Conservation (phyloP, 2,329 filamentous ascomycete genomes). For the Venturia carpophila region DNA sequence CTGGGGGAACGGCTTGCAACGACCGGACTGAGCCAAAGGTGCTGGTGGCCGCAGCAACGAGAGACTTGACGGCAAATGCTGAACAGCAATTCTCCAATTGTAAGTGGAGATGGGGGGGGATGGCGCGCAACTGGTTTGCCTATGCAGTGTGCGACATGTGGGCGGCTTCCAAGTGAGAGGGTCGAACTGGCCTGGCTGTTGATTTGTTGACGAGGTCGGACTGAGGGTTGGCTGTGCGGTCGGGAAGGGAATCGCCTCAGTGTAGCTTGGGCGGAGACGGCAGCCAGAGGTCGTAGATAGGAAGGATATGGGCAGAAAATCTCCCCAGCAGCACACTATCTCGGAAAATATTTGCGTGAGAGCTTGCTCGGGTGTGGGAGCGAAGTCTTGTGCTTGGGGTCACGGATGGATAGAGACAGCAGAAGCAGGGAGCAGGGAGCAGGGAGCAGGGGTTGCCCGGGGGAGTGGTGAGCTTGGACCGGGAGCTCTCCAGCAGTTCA, state of each 20-base stretch:
- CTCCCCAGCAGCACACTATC: neutral
- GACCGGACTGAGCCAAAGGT: neutral
- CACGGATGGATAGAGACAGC: neutral
- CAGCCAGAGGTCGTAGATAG: neutral
- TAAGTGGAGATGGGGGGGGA: neutral
- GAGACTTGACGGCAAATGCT: neutral
- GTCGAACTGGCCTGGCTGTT: conserved; percentile 7
- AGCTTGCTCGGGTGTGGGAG: neutral
- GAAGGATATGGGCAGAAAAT: neutral
- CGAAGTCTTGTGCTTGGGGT: too few relatives aligned
- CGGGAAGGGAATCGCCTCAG: neutral
- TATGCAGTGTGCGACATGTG: conserved; percentile 3
- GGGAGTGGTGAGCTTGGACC: neutral
- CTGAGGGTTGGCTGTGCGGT: neutral
- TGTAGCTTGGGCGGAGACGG: neutral
- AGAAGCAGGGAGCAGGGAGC: neutral
- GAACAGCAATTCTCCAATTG: neutral
- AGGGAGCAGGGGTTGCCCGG: neutral
- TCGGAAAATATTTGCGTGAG: conserved; percentile 6
- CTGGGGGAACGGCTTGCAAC: neutral
- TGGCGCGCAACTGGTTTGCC: neutral
- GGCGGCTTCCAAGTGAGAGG: conserved; percentile 1
- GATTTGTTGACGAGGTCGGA: neutral
- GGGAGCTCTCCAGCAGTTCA: neutral
- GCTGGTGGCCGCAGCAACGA: neutral